Base-by-base conservation (phyloP, 768 basidiomycete genomes). In the Crassisporium funariophilum region DNA sequence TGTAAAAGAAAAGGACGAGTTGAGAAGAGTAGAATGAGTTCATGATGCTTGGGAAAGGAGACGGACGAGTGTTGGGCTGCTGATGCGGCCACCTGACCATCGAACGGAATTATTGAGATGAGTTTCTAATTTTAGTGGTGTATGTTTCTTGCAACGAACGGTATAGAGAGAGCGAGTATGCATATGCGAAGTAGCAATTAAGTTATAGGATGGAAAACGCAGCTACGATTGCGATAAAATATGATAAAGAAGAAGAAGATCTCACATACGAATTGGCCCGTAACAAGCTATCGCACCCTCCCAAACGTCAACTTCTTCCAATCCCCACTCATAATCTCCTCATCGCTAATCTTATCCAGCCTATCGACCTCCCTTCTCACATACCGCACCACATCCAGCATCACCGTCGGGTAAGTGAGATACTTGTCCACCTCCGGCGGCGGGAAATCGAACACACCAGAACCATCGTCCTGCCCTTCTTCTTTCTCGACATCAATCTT, bases 391-490 rank as follows among this genome's bases (percentile, higher is more conserved):
- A 93, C 63, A 19, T 75, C 74, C 17, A 84, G 77, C 79, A 97
- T 84, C 8, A 85, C 74, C 59, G 84, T 77, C 2, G 91, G 86
- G 57, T 91, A 88, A 41, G 75, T 68, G 10, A 94, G 73, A 54
- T 91, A 88, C 56, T 81, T 78, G 61, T 79, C 77, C n/a, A 68
- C 77, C 53, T 88, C 79, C 16, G 69, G 61, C 0, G 78, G 75
- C 11, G 70, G 61, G 62, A 84, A 89, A 62, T 89, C 88, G 47
- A 84, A 78, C 25, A 91, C 85, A 10, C 88, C 84, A 8, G 82
- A 84, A 17, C 75, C 74, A 54, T 89, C 86, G 47, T 90, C 87
- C 17, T 64, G 71, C 13, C 67, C 57, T 57, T 85, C 82, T 59
- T 85, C 85, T 40, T 71, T 73, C 39, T 78, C 76, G 13, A 85